Base-by-base conservation (phyloP, 2,329 filamentous ascomycete species). In the Fusarium sp. region DNA sequence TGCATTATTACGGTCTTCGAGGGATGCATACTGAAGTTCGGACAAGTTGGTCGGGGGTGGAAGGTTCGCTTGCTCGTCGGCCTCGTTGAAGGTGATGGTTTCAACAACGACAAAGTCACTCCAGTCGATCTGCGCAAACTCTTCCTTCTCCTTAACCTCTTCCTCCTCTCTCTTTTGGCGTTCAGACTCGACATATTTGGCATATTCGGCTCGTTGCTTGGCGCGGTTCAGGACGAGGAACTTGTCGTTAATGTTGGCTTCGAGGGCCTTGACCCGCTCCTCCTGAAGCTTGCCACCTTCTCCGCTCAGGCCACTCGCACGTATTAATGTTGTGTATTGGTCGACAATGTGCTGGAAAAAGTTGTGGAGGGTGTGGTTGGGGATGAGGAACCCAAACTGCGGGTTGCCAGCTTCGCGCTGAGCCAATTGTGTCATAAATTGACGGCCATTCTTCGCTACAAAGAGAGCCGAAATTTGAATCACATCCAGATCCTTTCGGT, bases 101-200 rank as follows among this genome's bases (percentile, higher is more conserved):
- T 97, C 96, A 44, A 97, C 94, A 20, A 99, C 92, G 33, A 95
- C 90, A 74, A 99, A 99, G 77, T 98, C 95, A 75, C 97, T 93
- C 96, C 96, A 99, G 79, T 99, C 96, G 67, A 99, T 96, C 73
- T 96, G 91, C 2, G 92, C 91, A 78, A 96, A 89, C 54, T 88
- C 84, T 22, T 85, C 81, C 74, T 90, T 90, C 78, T 97, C 92
- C 74, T 93, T 89, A 75, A 96, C 92, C 40, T 91, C 91, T 67
- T 94, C 89, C 75, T 96, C 93, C 74, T 97, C 94, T 76, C 94
- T 94, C 83, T 94, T 92, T 72, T 90, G 88, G 77, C 94, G 95
- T 81, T 97, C 92, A 55, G 89, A 83, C 71, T 96, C 92, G 74
- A 96, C 91, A 75, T 89, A 92, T 78, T 93, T 94, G 68, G 91